Conservation (phyloP, 176 grass and related monocot species). For the Microstegium vimineum region DNA sequence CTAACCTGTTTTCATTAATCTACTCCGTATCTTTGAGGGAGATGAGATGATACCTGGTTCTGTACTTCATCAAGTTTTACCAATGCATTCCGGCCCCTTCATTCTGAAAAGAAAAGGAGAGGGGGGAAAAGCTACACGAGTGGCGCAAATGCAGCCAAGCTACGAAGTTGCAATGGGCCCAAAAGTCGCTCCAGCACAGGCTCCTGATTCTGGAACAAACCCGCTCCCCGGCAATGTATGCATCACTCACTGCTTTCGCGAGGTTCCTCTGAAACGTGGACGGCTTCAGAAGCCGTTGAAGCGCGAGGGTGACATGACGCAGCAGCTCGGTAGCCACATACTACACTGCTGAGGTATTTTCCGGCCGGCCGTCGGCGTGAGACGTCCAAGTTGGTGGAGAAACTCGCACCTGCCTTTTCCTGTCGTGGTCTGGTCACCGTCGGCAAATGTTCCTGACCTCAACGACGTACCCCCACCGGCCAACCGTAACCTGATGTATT, state of each 20-base stretch:
- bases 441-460: not conserved
- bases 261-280: constrained; percentile 11
- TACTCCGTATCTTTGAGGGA: no score
- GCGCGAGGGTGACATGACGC: not conserved
- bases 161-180: not conserved
- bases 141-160: not conserved
- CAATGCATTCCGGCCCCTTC: no score
- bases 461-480: not conserved
- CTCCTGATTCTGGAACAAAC: not conserved
- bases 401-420: not conserved
- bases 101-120: no score
- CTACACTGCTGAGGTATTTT: no score
- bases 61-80: no score
- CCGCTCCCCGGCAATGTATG: not conserved
- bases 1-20: no score
- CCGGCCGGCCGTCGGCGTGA: no score
- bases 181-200: not conserved
- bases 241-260: not conserved
- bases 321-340: not conserved
- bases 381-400: not conserved
- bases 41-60: no score
- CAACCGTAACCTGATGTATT: not conserved
- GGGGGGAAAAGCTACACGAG: not conserved
- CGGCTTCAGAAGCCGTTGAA: not conserved
- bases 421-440: not conserved